These are phyloP conservation scores for Penicillium corylophilum DNA, from an alignment of 2,329 filamentous ascomycete genomes.

Conservation along the genomic window DNA sequence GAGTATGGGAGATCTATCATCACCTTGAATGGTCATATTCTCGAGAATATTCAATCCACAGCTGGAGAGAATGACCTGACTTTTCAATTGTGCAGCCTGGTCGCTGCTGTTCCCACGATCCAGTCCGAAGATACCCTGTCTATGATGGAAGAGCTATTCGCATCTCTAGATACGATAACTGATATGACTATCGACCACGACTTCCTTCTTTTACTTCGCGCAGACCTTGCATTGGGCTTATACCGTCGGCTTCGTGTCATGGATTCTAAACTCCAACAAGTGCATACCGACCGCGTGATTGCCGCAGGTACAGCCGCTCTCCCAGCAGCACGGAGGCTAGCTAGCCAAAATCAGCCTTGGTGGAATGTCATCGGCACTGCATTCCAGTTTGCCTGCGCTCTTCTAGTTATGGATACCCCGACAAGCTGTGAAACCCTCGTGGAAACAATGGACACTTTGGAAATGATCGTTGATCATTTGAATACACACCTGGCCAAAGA, in stretches of 20 bases:
- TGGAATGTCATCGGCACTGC: slow-evolving; percentile 45
- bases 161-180: slow-evolving; percentile 11
- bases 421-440: slow-evolving; percentile 36
- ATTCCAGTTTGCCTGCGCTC: slow-evolving; percentile 46
- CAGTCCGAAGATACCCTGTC: background rate
- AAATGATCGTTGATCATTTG: slow-evolving; percentile 37
- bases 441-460: slow-evolving; percentile 39
- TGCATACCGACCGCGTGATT: slow-evolving; percentile 38
- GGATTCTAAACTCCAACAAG: slow-evolving; percentile 37
- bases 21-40: slow-evolving; percentile 19
- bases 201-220: slow-evolving; percentile 33
- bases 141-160: slow-evolving; percentile 6
- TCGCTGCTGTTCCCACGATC: slow-evolving; percentile 10
- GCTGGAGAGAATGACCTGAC: slow-evolving; percentile 16
- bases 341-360: slow-evolving; percentile 40
- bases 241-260: slow-evolving; percentile 45
- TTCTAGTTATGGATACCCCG: slow-evolving; percentile 42
- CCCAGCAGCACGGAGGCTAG: slow-evolving; percentile 34
- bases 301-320: slow-evolving; percentile 35
- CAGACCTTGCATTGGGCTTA: slow-evolving; percentile 34
- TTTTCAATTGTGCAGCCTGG: slow-evolving; percentile 16
- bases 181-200: slow-evolving; percentile 21
- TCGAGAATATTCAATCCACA: slow-evolving; percentile 5
- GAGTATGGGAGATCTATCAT: slow-evolving; percentile 35
- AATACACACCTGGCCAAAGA: slow-evolving; percentile 24